phyloP scores from a whole-genome alignment of 768 basidiomycete genomes.

The Lactifluus piperatus region DNA sequence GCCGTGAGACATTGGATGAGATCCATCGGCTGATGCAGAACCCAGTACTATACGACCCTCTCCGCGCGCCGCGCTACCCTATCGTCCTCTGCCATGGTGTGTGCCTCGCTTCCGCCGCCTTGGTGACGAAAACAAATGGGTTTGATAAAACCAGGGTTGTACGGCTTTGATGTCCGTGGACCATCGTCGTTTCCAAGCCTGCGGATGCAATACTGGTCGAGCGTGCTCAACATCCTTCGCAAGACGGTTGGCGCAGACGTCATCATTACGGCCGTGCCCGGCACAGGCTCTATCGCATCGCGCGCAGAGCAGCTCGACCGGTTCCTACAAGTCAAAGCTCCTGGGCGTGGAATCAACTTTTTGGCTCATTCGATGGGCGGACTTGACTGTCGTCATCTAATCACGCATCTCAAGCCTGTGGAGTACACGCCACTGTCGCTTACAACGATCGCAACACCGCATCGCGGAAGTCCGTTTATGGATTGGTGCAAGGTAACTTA shows the following conservation, averaged over 20 bases:
- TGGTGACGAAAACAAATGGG: neutral
- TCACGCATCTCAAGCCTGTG: constrained; percentile 72
- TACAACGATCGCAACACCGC: constrained; percentile 87
- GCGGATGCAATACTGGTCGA: constrained; percentile 91
- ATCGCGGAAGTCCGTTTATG: constrained; percentile 97
- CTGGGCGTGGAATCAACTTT: constrained; percentile 81
- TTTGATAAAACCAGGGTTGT: constrained; percentile 56
- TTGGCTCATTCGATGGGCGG: constrained; percentile 98
- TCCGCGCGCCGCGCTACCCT: constrained; percentile 75
- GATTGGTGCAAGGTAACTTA: constrained; percentile 93
- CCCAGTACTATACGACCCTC: constrained; percentile 70
- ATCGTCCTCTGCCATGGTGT: constrained; percentile 94
- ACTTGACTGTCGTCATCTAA: constrained; percentile 87
- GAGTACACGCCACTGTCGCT: constrained; percentile 83
- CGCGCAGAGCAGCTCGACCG: constrained; percentile 70
- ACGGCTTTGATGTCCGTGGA: constrained; percentile 90
- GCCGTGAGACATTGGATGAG: constrained; percentile 30
- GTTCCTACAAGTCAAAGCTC: constrained; percentile 54
- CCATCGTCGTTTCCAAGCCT: constrained; percentile 54
- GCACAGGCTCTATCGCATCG: constrained; percentile 81
- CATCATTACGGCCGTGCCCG: constrained; percentile 91
- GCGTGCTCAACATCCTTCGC: constrained; percentile 71
- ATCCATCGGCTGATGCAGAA: constrained; percentile 68
- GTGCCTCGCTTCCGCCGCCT: constrained; percentile 17
- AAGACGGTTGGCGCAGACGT: constrained; percentile 85